Evolutionary conservation across 169 alveolate species (phyloP).

Genomic region (Plasmodium cynomolgi): DNA sequence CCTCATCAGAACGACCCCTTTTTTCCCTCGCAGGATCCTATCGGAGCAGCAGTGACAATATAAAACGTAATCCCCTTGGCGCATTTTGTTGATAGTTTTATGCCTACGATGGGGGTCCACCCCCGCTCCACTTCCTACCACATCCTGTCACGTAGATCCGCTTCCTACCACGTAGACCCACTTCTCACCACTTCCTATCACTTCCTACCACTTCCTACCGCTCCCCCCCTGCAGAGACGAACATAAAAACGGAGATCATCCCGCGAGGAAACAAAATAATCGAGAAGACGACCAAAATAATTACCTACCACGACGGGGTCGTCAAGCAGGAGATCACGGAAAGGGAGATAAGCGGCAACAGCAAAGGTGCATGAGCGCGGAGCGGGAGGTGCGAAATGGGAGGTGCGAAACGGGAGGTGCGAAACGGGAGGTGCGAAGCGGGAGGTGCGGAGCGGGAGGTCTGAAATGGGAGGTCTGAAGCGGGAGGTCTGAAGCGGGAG

Average conservation of each 20-base stretch:
- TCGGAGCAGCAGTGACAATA: not conserved
- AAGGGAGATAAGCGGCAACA: constrained; percentile 42
- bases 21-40: not conserved
- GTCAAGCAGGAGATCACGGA: constrained; percentile 65
- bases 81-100: not conserved
- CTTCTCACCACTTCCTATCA: not conserved
- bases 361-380: constrained; percentile 68
- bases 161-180: no score
- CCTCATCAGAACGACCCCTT: not conserved
- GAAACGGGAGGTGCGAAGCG: not conserved
- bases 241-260: constrained; percentile 64
- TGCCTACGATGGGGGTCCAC: no score
- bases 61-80: not conserved
- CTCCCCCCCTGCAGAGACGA: constrained; percentile 41
- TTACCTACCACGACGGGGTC: constrained; percentile 55
- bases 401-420: not conserved
- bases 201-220: not conserved
- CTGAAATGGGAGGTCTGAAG: no score
- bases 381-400: not conserved
- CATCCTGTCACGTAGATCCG: not conserved
- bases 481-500: not conserved
- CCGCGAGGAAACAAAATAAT: constrained; percentile 66
- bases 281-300: constrained; percentile 67
- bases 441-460: no score
- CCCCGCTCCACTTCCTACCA: not conserved